These are phyloP conservation scores for Helianthus annuus DNA, from an alignment of 129 eudicot genomes.

Conservation along the genomic window DNA sequence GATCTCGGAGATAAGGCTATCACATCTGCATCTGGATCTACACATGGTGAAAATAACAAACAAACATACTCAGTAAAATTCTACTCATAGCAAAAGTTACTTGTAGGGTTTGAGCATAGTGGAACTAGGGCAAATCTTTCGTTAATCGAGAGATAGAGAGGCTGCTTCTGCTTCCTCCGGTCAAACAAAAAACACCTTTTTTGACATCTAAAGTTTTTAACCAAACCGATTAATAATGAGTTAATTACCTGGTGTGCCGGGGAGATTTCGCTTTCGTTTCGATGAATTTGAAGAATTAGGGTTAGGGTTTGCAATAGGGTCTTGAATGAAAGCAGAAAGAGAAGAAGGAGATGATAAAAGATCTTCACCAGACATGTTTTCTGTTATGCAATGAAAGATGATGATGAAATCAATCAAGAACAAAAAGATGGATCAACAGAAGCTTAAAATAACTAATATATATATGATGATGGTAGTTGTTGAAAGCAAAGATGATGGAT, in stretches of 20 bases:
- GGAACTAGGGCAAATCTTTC: too few relatives aligned
- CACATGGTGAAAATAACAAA: conserved; percentile 2
- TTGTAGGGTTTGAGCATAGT: too few relatives aligned
- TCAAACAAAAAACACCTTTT: too few relatives aligned
- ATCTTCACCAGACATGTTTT: conserved; percentile 39
- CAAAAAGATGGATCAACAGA: conserved; percentile 6
- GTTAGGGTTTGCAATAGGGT: conserved; percentile 40
- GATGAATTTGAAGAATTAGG: conserved; percentile 37
- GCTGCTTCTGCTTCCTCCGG: too few relatives aligned
- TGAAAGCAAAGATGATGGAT: too few relatives aligned
- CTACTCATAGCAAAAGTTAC: too few relatives aligned
- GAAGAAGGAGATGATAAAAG: conserved; percentile 39
- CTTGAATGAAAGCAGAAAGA: conserved; percentile 39
- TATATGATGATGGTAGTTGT: neutral
- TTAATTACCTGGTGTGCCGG: conserved; percentile 36
- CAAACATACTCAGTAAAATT: too few relatives aligned
- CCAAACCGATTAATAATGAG: too few relatives aligned
- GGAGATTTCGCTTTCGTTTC: conserved; percentile 40
- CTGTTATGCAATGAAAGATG: neutral
- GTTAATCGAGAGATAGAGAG: too few relatives aligned
- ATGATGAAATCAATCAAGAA: conserved; percentile 8
- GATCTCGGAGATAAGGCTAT: conserved; percentile 82
- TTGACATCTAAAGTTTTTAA: too few relatives aligned
- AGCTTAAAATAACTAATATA: conserved; percentile 13
- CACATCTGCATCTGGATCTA: conserved; percentile 96